Base-by-base conservation (phyloP, 2,329 filamentous ascomycete species). In the Sporothrix globosa region DNA sequence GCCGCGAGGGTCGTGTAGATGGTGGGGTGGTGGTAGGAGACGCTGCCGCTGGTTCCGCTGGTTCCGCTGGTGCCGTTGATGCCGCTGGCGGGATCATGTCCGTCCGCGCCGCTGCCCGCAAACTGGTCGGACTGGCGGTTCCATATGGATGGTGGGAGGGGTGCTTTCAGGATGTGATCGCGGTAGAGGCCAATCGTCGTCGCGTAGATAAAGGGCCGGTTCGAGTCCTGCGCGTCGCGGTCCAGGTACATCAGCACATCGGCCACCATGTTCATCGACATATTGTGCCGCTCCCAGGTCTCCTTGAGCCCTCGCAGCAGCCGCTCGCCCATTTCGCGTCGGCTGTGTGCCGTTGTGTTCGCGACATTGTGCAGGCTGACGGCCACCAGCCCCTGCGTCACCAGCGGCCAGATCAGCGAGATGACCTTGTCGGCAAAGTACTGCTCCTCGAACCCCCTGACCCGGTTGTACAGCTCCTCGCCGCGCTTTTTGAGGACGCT, bases 241-340 rank as follows among this genome's bases (percentile, higher is more conserved):
- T 99, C 95, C 84, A 99, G 92, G 77, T 97, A 97, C 93, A 98
- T 97, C 67, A 98, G 85, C 44, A 98, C 73, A 52, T 76, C 75
- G n/a, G 75, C 75, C 10, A 75, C 74, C 95, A 98, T 98, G 77
- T 93, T 93, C 92, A 97, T 97, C 58, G 92, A 94, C 70, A 92
- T 87, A 77, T 94, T 92, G 77, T 99, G 94, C 73, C 96, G 91
- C 72, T 93, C 88, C 93, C 94, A 99, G 2, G 90, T 88, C 71
- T 89, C 85, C 75, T 91, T 91, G 17, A 98, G 80, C 0, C 88
- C 90, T 69, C 87, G 88, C 71, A 99, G 81, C 74, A 98, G 96
- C 76, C 86, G 90, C 80, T 97, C 93, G 63, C 94, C 94, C 48
- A 91, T 90, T 56, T 90, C 87, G 61, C 92, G 86, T 69, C 92